These are phyloP conservation scores for Fusarium sterilihyphosum DNA, from an alignment of 2,329 filamentous ascomycete species.

Conservation along the genomic window DNA sequence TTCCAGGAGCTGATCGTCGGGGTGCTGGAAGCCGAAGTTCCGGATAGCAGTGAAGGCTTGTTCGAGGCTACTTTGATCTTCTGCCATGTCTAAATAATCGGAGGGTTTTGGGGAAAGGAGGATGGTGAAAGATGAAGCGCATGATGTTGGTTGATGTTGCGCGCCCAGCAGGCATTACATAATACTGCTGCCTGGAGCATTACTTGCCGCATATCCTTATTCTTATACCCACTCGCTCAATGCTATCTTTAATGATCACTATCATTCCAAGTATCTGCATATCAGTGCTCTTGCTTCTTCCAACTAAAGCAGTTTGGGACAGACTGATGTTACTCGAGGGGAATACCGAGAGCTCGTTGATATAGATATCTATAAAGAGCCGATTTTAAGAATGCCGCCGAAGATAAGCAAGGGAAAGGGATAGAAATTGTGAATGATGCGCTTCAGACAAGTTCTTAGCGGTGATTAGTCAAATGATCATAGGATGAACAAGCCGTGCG, in stretches of 20 bases:
- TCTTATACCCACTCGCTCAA: rapidly evolving
- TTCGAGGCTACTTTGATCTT: rapidly evolving
- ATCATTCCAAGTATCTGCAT: too few relatives aligned
- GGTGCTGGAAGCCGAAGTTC: rapidly evolving
- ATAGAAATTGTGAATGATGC: too few relatives aligned
- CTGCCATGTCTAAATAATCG: rapidly evolving
- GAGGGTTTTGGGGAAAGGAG: rapidly evolving
- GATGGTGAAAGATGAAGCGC: rapidly evolving
- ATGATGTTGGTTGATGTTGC: not conserved
- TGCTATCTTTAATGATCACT: too few relatives aligned
- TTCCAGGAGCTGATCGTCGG: not conserved
- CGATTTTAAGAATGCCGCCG: too few relatives aligned
- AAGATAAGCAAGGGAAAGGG: too few relatives aligned
- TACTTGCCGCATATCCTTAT: rapidly evolving
- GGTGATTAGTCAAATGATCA: too few relatives aligned
- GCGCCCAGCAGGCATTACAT: not conserved
- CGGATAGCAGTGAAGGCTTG: rapidly evolving
- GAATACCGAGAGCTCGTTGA: too few relatives aligned
- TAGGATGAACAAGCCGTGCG: too few relatives aligned
- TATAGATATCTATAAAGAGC: too few relatives aligned
- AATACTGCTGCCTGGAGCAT: not conserved
- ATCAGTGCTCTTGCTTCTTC: too few relatives aligned
- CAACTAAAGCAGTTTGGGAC: rapidly evolving
- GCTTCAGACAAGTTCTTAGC: too few relatives aligned
- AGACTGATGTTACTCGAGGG: too few relatives aligned